A percentile compares a stretch with the other conserved stretches of the same genome.
phyloP scores from a whole-genome alignment of 202 grass and related monocot species.

The Zoysia matrella region DNA sequence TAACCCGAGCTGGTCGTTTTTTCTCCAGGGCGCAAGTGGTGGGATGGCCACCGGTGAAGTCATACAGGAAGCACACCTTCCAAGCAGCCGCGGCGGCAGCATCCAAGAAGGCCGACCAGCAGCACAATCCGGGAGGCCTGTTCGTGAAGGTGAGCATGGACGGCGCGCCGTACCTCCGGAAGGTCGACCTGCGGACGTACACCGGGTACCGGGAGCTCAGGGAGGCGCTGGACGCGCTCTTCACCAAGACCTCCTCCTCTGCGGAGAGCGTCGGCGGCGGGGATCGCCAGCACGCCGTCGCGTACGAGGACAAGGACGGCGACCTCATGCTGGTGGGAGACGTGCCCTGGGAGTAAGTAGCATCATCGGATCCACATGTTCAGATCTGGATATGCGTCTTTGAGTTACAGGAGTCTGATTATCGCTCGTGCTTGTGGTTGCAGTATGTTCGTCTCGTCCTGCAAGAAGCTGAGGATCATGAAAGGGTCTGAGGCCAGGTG shows the following conservation, averaged over 20 bases:
- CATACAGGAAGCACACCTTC: conserved; percentile 70
- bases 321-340: conserved; percentile 75
- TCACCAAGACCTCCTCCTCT: conserved; percentile 43
- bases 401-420: no score
- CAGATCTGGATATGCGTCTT: no score
- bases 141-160: conserved; percentile 91
- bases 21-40: conserved; percentile 65
- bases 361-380: no score
- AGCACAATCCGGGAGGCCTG: conserved; percentile 5
- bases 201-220: conserved; percentile 69
- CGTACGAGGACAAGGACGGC: conserved; percentile 76
- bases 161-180: conserved; percentile 76
- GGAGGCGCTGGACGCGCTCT: conserved; percentile 62
- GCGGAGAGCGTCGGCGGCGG: no score
- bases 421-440: background rate
- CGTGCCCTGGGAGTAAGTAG: conserved; percentile 80
- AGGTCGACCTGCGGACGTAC: conserved; percentile 67
- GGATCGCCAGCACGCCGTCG: conserved; percentile 15
- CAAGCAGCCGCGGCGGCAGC: background rate
- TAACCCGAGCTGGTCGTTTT: no score
- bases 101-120: conserved; percentile 41
- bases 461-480: conserved; percentile 96
- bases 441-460: conserved; percentile 87
- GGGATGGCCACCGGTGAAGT: conserved; percentile 75
- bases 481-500: conserved; percentile 72